phyloP scores from a whole-genome alignment of 495 filamentous ascomycete genomes.

The Xylaria cubensis region DNA sequence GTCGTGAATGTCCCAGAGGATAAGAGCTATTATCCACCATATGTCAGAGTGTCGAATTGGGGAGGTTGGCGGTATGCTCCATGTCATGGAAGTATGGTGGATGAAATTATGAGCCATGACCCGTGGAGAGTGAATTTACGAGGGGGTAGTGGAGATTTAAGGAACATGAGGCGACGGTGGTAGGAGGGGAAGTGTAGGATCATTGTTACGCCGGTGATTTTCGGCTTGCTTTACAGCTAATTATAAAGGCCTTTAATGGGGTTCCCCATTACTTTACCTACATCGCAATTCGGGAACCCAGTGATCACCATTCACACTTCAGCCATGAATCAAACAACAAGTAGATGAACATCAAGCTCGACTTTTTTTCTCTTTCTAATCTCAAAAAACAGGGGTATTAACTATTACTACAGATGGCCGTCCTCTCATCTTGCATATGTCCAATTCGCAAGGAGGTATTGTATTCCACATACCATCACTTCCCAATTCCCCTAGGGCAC shows the following conservation, averaged over 20 bases:
- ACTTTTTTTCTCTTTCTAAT: slow-evolving; percentile 26
- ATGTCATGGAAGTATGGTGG: neutral
- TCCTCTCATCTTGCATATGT: slow-evolving; percentile 24
- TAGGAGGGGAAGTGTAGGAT: neutral
- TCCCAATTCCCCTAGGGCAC: neutral
- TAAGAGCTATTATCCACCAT: neutral
- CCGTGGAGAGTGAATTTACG: neutral
- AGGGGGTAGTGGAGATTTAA: neutral
- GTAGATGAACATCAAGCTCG: slow-evolving; percentile 33
- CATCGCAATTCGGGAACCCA: neutral
- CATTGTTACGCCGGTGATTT: neutral
- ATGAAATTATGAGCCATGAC: neutral
- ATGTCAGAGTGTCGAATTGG: neutral
- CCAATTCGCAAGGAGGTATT: slow-evolving; percentile 9
- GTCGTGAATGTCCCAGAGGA: neutral
- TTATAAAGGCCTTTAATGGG: neutral
- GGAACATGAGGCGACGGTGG: neutral
- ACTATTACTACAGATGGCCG: slow-evolving; percentile 39
- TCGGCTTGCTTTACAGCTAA: neutral
- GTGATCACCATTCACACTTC: neutral
- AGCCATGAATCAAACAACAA: slow-evolving; percentile 2
- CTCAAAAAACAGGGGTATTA: slow-evolving; percentile 33
- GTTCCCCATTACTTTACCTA: neutral
- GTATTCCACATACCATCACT: neutral
- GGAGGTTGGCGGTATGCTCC: neutral